Evolutionary conservation across 306 rosid genomes (phyloP).

Genomic region (Gleditsia sinensis): DNA sequence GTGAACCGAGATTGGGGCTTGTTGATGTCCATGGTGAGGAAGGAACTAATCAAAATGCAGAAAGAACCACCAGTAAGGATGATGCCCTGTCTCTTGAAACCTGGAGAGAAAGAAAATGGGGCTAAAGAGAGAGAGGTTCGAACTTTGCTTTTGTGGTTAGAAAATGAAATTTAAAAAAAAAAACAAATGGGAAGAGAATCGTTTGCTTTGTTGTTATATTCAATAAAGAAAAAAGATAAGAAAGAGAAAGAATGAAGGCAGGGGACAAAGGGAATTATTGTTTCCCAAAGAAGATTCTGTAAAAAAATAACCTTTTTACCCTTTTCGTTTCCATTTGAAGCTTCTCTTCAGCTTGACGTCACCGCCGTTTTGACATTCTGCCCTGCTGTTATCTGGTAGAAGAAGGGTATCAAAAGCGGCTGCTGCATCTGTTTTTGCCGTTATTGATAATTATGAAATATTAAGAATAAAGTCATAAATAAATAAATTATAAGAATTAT

Average conservation of each 20-base stretch:
- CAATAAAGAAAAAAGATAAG: background rate
- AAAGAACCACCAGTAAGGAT: background rate
- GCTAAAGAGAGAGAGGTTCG: background rate
- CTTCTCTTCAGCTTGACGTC: background rate
- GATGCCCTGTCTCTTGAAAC: background rate
- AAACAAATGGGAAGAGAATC: background rate
- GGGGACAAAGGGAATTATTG: background rate
- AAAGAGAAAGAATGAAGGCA: background rate
- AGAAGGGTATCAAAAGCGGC: too few relatives aligned
- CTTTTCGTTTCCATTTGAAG: background rate
- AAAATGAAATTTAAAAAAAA: background rate
- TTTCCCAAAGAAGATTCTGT: background rate
- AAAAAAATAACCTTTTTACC: background rate
- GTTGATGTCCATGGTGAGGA: conserved; percentile 61
- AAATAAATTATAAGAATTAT: too few relatives aligned
- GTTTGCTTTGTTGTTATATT: background rate
- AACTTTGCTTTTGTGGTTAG: background rate
- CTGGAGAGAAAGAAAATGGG: background rate
- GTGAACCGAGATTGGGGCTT: conserved; percentile 58
- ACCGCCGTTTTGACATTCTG: background rate
- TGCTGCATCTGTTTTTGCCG: too few relatives aligned
- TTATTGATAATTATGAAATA: too few relatives aligned
- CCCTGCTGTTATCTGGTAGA: too few relatives aligned
- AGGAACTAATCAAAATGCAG: background rate
- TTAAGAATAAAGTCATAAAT: too few relatives aligned